Conservation (phyloP, 2,329 filamentous ascomycete genomes). For the Microdochium bolleyi region DNA sequence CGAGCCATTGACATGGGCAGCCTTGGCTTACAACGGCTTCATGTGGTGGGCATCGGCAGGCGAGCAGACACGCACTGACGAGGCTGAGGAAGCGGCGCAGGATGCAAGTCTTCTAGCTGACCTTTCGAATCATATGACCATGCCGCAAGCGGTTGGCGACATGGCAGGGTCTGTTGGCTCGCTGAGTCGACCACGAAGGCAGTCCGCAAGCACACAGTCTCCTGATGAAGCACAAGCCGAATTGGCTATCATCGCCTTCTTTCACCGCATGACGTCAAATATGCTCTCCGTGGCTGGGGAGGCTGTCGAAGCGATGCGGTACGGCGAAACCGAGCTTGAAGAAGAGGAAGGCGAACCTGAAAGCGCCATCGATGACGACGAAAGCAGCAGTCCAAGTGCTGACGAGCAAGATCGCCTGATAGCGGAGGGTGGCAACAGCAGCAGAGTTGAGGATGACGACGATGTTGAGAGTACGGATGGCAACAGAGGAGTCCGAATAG, state of each 20-base stretch:
- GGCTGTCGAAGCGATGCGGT: conserved; percentile 31
- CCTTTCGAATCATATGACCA: conserved; percentile 24
- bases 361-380: conserved; percentile 3
- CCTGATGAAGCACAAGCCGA: conserved; percentile 45
- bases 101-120: conserved; percentile 50
- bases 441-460: conserved; percentile 25
- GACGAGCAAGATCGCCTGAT: conserved; percentile 31
- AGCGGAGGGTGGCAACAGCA: conserved; percentile 23
- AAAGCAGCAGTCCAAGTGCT: conserved; percentile 21
- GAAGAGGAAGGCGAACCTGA: conserved; percentile 1
- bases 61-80: conserved; percentile 56
- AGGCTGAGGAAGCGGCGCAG: conserved; percentile 47
- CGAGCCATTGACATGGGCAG: conserved; percentile 61
- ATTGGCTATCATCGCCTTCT: conserved; percentile 71
- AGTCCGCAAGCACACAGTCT: conserved; percentile 15
- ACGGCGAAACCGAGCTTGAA: conserved; percentile 44
- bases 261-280: conserved; percentile 65
- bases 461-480: conserved; percentile 19
- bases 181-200: conserved; percentile 11
- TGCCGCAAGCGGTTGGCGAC: conserved; percentile 16
- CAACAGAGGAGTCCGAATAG: conserved; percentile 42
- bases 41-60: conserved; percentile 88
- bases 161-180: conserved; percentile 37
- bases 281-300: conserved; percentile 39
- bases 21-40: conserved; percentile 72